These are phyloP conservation scores for Colletotrichum magnum DNA, from an alignment of 2,329 filamentous ascomycete species.

Conservation along the genomic window DNA sequence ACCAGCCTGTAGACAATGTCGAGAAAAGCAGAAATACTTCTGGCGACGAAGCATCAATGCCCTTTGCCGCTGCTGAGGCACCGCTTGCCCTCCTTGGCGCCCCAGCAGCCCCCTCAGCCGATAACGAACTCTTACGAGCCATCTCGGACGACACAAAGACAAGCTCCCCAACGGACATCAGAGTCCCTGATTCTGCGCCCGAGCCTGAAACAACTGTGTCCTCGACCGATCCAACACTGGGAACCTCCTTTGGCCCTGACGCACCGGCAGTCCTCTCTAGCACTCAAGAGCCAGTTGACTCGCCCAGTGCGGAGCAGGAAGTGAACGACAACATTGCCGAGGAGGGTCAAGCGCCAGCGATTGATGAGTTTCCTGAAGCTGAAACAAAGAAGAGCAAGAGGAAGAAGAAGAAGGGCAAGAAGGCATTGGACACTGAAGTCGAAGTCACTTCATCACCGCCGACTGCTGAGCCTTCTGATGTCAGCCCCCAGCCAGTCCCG, in stretches of 20 bases:
- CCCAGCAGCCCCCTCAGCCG: neutral
- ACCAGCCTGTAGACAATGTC: constrained; percentile 15
- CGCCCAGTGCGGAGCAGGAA: neutral
- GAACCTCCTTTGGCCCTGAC: no score
- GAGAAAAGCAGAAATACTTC: constrained; percentile 20
- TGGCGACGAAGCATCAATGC: neutral
- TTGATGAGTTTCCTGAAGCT: constrained; percentile 10
- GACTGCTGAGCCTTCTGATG: neutral
- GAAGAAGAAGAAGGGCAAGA: constrained; percentile 53
- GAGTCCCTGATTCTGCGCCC: neutral
- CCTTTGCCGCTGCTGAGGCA: neutral
- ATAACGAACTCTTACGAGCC: neutral
- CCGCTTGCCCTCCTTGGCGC: neutral
- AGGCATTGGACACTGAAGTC: constrained; percentile 8
- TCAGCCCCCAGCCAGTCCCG: neutral
- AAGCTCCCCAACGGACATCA: neutral
- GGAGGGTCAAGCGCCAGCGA: neutral
- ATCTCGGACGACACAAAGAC: constrained; percentile 1
- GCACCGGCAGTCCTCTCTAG: no score
- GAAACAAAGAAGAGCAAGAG: constrained; percentile 50
- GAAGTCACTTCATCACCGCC: neutral
- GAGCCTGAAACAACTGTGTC: constrained; percentile 1
- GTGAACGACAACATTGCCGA: constrained; percentile 16
- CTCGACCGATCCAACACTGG: no score
- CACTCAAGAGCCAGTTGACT: neutral